Conservation (phyloP, 2,329 filamentous ascomycete species). For the Cladosporium cucumerinum region DNA sequence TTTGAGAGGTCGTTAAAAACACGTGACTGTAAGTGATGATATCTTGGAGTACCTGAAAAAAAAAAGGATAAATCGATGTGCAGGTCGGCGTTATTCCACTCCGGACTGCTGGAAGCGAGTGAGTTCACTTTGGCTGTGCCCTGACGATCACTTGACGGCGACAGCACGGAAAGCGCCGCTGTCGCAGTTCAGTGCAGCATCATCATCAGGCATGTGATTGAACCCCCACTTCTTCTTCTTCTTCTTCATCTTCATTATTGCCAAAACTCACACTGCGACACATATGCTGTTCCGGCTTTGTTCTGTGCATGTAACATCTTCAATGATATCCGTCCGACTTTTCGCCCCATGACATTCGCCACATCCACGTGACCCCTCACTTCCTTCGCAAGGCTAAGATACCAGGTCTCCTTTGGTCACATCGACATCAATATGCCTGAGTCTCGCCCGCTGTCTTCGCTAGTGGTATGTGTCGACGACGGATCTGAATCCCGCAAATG, state of each 20-base stretch:
- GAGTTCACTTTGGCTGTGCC: constrained; percentile 1
- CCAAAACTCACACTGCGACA: background rate
- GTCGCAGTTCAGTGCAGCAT: background rate
- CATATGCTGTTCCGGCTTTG: background rate
- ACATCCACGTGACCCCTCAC: constrained; percentile 6
- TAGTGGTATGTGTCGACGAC: constrained; percentile 19
- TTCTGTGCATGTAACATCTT: background rate
- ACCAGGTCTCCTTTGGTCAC: constrained; percentile 1
- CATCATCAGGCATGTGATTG: constrained; percentile 2
- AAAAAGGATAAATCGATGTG: background rate
- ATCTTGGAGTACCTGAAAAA: background rate
- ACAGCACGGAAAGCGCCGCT: background rate
- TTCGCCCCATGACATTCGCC: background rate
- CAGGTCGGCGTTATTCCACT: background rate
- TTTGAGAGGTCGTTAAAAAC: background rate
- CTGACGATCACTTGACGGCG: constrained; percentile 5
- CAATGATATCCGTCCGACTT: background rate
- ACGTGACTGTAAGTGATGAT: constrained; percentile 7
- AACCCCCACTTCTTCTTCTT: background rate
- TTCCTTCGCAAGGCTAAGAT: constrained; percentile 8
- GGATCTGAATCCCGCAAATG: background rate
- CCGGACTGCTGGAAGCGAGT: background rate
- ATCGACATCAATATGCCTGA: constrained; percentile 20
- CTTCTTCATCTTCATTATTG: background rate
- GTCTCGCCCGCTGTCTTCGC: constrained; percentile 23